phyloP scores from a whole-genome alignment of 2,329 filamentous ascomycete species.

The Xylaria hypoxylon region DNA sequence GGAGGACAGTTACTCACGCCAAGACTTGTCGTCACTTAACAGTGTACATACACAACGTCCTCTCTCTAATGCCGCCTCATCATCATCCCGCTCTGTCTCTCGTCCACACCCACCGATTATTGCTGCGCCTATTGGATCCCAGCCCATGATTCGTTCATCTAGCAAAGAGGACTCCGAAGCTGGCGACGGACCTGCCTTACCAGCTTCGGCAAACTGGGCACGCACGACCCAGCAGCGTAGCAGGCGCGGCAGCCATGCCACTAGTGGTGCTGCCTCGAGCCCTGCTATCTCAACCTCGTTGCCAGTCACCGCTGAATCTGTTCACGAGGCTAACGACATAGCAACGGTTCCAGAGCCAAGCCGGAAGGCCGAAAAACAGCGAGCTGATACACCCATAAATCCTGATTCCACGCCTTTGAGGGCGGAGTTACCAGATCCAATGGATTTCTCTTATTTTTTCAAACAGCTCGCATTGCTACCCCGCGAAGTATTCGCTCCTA shows the following conservation, averaged over 20 bases:
- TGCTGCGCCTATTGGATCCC: conserved; percentile 57
- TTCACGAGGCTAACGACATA: conserved; percentile 57
- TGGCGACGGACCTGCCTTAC: conserved; percentile 89
- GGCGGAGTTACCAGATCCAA: conserved; percentile 31
- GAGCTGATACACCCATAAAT: conserved; percentile 36
- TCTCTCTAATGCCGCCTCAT: conserved; percentile 60
- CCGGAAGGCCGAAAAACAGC: conserved; percentile 49
- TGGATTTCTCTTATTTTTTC: conserved; percentile 45
- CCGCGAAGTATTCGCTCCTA: conserved; percentile 56
- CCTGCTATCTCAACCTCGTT: conserved; percentile 75
- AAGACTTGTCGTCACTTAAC: conserved; percentile 95
- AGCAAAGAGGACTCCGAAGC: conserved; percentile 81
- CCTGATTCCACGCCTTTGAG: conserved; percentile 21
- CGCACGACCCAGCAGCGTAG: conserved; percentile 73
- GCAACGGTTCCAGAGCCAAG: conserved; percentile 50
- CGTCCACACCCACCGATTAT: conserved; percentile 62
- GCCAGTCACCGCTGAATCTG: conserved; percentile 64
- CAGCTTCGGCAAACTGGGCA: conserved; percentile 95
- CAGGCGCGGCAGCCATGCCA: conserved; percentile 81
- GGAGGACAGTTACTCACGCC: conserved; percentile 93
- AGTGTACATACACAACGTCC: conserved; percentile 84
- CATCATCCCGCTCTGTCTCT: conserved; percentile 65
- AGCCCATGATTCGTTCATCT: conserved; percentile 79
- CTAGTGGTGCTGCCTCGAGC: conserved; percentile 83
- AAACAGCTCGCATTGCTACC: conserved; percentile 44